These are phyloP conservation scores for Aegilops speltoides DNA, from an alignment of 176 grass and related monocot species.

Conservation along the genomic window DNA sequence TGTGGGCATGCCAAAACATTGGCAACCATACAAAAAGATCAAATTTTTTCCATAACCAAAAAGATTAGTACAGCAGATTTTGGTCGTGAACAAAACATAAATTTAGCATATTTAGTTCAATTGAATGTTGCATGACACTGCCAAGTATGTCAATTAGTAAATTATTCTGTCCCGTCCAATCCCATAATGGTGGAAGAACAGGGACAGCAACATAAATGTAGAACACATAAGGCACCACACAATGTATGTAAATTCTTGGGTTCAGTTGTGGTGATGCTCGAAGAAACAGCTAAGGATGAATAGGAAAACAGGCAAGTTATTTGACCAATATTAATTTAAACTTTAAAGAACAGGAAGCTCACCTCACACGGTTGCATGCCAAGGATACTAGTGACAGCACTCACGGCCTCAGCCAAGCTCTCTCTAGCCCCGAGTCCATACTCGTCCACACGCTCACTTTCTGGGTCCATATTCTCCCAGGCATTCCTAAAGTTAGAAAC, in stretches of 20 bases:
- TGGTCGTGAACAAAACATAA: too few species aligned
- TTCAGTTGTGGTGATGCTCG: not conserved
- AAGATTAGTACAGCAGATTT: too few species aligned
- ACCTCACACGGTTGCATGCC: slow-evolving; percentile 99
- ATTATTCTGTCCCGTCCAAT: not conserved
- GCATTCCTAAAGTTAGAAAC: slow-evolving; percentile 96
- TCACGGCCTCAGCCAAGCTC: slow-evolving; percentile 86
- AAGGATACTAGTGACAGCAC: slow-evolving; percentile 80
- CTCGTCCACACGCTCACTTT: slow-evolving; percentile 83
- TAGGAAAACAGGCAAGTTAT: not conserved
- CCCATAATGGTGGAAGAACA: not conserved
- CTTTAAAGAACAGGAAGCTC: slow-evolving; percentile 22
- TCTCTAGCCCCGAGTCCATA: slow-evolving; percentile 93
- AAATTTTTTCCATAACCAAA: too few species aligned
- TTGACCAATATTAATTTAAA: not conserved
- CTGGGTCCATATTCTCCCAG: slow-evolving; percentile 86
- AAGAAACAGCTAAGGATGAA: not conserved
- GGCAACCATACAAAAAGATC: not conserved
- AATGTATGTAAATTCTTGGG: not conserved
- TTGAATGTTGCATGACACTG: not conserved
- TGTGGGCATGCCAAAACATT: not conserved
- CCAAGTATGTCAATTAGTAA: not conserved
- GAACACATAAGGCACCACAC: not conserved
- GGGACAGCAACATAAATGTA: not conserved
- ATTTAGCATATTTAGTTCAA: not conserved